Base-by-base conservation (phyloP, 495 filamentous ascomycete genomes). In the Podospora pseudoanserina region DNA sequence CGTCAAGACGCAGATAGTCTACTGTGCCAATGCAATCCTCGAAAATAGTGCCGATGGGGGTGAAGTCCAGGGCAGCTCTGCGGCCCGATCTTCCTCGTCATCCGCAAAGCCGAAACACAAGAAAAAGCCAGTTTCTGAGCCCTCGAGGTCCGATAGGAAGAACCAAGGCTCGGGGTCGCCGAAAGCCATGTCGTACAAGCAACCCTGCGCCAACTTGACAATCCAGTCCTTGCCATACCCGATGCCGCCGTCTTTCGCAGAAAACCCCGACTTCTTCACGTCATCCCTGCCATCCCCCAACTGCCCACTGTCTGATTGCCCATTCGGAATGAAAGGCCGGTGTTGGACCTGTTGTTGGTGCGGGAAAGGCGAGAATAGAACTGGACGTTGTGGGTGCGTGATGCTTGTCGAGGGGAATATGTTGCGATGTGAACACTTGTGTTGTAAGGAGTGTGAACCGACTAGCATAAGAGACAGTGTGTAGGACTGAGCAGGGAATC, bases 281-380 rank as follows among this genome's bases (percentile, higher is more conserved):
- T 68, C 69, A 23, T 81, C 77, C 55, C 77, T 74, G 49, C 67
- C 79, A 9, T 71, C 66, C 28, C 70, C 72, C 44, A 67, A 68
- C 39, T 81, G 79, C 55, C 77, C 78, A 26, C 65, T 79, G 27
- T 62, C 71, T 19, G 72, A 72, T 32, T 81, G 79, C 60, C 78
- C 78, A 6, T 81, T 77, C 65, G 77, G 79, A 70, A 69, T 74
- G 64, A 73, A 77, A 59, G 74, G 76, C 20, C 71, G 78, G 4
- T 75, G 64, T 55, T 81, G 79, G 78, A 80, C 78, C 68, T 81
- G 78, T 67, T 81, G 78, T 64, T 80, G 76, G 78, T 80, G 78
- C 34, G 79, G 78, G 19, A 79, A 81, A 56, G 73, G 75, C 53
- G 76, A 75, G 76, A 81, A 81, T 63, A 71, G 70, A 16, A 68